Conservation (phyloP, 2,329 filamentous ascomycete species). For the Phialophora verrucosa region DNA sequence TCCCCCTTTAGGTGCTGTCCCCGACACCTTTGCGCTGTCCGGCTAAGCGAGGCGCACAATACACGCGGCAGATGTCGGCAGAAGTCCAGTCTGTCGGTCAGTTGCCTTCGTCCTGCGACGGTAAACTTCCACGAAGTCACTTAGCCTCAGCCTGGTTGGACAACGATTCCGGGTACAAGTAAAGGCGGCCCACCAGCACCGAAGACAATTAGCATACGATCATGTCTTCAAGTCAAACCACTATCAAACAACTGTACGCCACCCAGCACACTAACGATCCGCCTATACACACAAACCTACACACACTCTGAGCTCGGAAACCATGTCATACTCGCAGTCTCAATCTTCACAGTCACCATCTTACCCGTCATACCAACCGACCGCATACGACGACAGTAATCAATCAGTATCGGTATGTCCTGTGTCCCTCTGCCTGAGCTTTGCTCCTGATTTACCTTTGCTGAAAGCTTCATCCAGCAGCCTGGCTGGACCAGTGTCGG, state of each 20-base stretch:
- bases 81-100: background rate
- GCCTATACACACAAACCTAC: slow-evolving; percentile 13
- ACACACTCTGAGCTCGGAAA: slow-evolving; percentile 2
- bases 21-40: background rate
- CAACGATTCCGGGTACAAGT: slow-evolving; percentile 7
- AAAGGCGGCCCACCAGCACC: slow-evolving; percentile 17
- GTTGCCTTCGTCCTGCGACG: background rate
- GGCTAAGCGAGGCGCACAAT: background rate
- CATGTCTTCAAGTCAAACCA: slow-evolving; percentile 23
- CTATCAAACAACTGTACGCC: slow-evolving; percentile 19
- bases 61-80: slow-evolving; percentile 3
- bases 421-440: background rate
- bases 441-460: slow-evolving; percentile 11
- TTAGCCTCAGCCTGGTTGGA: slow-evolving; percentile 1
- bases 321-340: slow-evolving; percentile 30
- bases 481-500: slow-evolving; percentile 32
- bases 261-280: slow-evolving; percentile 21
- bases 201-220: slow-evolving; percentile 23
- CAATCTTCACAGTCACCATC: slow-evolving; percentile 22
- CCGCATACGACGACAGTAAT: slow-evolving; percentile 21
- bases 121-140: background rate
- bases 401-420: slow-evolving; percentile 21
- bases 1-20: background rate
- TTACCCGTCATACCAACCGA: slow-evolving; percentile 26
- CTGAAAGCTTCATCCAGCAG: slow-evolving; percentile 22